Conservation (phyloP, 768 basidiomycete species). For the Lactifluus subvellereus region DNA sequence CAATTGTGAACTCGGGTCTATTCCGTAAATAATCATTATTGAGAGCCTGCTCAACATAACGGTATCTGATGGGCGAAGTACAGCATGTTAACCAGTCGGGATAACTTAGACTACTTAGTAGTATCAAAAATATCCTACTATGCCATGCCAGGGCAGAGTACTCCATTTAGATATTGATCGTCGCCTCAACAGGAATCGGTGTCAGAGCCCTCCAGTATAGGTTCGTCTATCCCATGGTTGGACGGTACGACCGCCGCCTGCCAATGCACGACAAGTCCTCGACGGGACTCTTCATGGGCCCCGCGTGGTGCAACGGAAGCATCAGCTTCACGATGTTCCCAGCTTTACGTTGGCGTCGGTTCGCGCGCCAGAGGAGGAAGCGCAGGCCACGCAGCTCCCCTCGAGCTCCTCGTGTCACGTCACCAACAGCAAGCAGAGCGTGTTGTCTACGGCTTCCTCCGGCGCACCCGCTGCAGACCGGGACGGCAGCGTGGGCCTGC, state of each 20-base stretch:
- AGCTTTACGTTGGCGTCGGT: not conserved
- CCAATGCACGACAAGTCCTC: conserved; percentile 13
- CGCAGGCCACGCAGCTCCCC: conserved; percentile 10
- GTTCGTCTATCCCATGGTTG: not conserved
- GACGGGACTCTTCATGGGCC: conserved; percentile 13
- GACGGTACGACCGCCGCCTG: conserved; percentile 7
- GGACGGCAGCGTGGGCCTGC: not conserved
- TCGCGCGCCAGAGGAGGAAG: conserved; percentile 10
- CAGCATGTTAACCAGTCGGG: not conserved
- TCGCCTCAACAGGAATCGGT: not conserved
- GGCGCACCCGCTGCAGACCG: not conserved
- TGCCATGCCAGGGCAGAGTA: not conserved
- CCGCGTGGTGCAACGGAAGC: conserved; percentile 12
- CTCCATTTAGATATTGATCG: not conserved
- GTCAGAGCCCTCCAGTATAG: not conserved
- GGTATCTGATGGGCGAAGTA: not conserved
- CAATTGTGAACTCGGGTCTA: too few relatives aligned
- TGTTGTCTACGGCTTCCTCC: not conserved
- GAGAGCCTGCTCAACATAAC: not conserved
- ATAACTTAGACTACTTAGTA: not conserved
- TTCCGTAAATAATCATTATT: too few relatives aligned
- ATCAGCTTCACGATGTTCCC: conserved; percentile 5
- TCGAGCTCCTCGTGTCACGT: conserved; percentile 15
- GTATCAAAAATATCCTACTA: not conserved
- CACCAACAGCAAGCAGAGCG: conserved; percentile 6